phyloP scores from a whole-genome alignment of 2,329 filamentous ascomycete species.

The Hysterium pulicare region DNA sequence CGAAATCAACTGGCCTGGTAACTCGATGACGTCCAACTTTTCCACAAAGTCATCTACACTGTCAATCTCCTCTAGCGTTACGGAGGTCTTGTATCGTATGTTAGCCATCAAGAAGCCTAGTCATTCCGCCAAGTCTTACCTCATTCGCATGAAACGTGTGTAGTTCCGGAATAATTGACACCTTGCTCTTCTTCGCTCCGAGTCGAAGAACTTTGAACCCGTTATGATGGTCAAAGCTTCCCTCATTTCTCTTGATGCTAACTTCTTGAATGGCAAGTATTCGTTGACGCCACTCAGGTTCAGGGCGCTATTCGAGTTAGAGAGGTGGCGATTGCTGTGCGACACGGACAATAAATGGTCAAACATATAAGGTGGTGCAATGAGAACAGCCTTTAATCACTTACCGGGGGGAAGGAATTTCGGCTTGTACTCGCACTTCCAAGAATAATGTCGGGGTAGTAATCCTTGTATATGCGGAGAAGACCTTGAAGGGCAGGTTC shows the following conservation, averaged over 20 bases:
- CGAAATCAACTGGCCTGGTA: slow-evolving; percentile 78
- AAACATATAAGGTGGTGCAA: slow-evolving; percentile 11
- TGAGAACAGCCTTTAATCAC: slow-evolving; percentile 20
- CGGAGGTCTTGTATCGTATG: slow-evolving; percentile 32
- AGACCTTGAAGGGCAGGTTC: slow-evolving; percentile 73
- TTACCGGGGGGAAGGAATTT: slow-evolving; percentile 37
- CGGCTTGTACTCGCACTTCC: slow-evolving; percentile 56
- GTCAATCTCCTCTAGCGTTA: slow-evolving; percentile 71
- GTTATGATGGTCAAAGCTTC: slow-evolving; percentile 41
- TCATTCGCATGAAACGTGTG: slow-evolving; percentile 72
- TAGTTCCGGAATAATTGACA: slow-evolving; percentile 59
- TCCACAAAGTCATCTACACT: slow-evolving; percentile 66
- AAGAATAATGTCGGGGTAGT: slow-evolving; percentile 84
- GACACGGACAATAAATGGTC: not conserved
- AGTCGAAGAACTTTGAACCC: slow-evolving; percentile 63
- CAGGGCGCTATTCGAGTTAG: slow-evolving; percentile 56
- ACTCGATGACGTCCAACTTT: slow-evolving; percentile 72
- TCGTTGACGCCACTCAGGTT: slow-evolving; percentile 68
- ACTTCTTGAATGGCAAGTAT: slow-evolving; percentile 65
- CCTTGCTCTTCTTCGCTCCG: slow-evolving; percentile 48
- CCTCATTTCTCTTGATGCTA: slow-evolving; percentile 41
- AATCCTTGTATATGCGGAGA: slow-evolving; percentile 81
- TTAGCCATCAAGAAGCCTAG: not conserved
- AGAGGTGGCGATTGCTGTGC: not conserved
- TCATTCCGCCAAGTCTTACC: slow-evolving; percentile 30